Evolutionary conservation across 2,329 filamentous ascomycete genomes (phyloP).

Genomic region (Bipolaris sorokiniana): DNA sequence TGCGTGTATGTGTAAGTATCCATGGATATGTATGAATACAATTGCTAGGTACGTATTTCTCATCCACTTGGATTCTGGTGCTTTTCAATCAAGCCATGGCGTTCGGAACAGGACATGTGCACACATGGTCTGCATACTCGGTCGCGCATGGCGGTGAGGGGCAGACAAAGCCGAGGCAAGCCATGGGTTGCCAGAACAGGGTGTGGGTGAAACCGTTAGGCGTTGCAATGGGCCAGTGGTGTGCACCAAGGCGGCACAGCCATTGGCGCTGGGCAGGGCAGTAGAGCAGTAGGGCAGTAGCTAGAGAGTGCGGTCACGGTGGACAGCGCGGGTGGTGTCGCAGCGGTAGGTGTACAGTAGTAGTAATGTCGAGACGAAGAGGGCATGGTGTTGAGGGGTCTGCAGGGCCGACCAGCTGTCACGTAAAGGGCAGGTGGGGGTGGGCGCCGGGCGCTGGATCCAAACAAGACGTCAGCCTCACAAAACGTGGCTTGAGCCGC

Average conservation of each 20-base stretch:
- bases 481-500: slow-evolving; percentile 21
- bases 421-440: slow-evolving; percentile 41
- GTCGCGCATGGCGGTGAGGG: slow-evolving; percentile 31
- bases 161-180: slow-evolving; percentile 31
- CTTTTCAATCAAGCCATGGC: slow-evolving; percentile 19
- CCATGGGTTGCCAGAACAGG: slow-evolving; percentile 21
- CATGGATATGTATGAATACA: too few relatives aligned
- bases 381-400: slow-evolving; percentile 44
- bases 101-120: slow-evolving; percentile 18
- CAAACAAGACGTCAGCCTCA: slow-evolving; percentile 10
- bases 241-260: not conserved
- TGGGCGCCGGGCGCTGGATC: slow-evolving; percentile 2
- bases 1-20: too few relatives aligned
- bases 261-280: slow-evolving; percentile 1
- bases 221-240: not conserved
- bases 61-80: not conserved
- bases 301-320: not conserved
- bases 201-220: slow-evolving; percentile 1
- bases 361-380: slow-evolving; percentile 19
- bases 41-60: not conserved
- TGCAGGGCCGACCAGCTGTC: slow-evolving; percentile 30
- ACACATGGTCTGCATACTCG: slow-evolving; percentile 17
- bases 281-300: too few relatives aligned
- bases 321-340: not conserved
- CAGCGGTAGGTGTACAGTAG: not conserved